Evolutionary conservation across 768 basidiomycete genomes (phyloP).

Genomic region (Leccinum obscurum): DNA sequence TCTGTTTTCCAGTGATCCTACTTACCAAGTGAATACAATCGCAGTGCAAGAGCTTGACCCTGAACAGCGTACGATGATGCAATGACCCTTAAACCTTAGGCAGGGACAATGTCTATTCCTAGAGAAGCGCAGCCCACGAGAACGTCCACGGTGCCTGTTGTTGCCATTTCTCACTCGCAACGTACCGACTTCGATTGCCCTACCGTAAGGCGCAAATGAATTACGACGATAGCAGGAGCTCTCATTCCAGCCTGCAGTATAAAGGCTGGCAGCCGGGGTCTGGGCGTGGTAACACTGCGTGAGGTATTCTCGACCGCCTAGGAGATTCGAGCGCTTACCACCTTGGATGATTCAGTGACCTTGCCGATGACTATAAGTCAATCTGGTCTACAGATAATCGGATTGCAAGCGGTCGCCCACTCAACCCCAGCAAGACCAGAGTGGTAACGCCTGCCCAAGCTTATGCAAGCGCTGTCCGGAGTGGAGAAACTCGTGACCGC

Average conservation of each 20-base stretch:
- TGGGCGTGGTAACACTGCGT: neutral
- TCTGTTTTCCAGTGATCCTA: neutral
- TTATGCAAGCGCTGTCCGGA: constrained; percentile 15
- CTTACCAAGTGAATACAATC: neutral
- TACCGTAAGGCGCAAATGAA: constrained; percentile 10
- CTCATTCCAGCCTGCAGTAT: constrained; percentile 1
- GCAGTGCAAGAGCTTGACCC: neutral
- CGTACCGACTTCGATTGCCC: neutral
- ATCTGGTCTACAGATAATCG: constrained; percentile 1
- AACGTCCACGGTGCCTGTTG: neutral
- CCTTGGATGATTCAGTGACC: constrained; percentile 2
- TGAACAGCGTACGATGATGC: neutral
- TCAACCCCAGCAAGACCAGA: neutral
- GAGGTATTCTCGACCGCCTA: neutral
- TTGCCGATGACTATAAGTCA: constrained; percentile 6
- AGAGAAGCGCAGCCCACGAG: neutral
- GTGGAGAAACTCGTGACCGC: constrained; percentile 11
- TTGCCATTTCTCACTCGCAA: neutral
- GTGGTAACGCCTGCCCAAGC: constrained; percentile 24
- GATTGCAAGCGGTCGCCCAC: neutral
- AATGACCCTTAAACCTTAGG: neutral
- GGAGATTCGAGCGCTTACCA: neutral
- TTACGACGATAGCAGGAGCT: neutral
- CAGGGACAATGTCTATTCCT: neutral
- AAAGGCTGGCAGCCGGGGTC: neutral